Evolutionary conservation across 192 early-diverging fungal species (phyloP).

Genomic region (Paraglomus brasilianum): DNA sequence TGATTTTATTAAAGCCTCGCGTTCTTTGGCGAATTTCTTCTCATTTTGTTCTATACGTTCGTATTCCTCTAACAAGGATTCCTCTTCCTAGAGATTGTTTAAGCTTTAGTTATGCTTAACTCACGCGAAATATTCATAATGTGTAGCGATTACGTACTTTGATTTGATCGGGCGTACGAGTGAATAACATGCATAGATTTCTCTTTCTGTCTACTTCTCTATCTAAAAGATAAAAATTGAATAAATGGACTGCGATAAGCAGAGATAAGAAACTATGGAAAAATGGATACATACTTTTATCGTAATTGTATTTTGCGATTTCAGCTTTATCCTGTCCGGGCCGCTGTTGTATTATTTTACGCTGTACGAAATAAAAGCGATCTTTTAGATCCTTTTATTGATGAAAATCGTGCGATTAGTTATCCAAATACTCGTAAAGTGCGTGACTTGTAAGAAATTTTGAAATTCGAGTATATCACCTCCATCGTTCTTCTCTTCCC

Average conservation of each 20-base stretch:
- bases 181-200: slow-evolving; percentile 69
- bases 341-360: slow-evolving; percentile 63
- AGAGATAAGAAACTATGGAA: background rate
- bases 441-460: too few relatives aligned
- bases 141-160: slow-evolving; percentile 38
- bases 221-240: slow-evolving; percentile 51
- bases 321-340: background rate
- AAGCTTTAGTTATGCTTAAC: too few relatives aligned
- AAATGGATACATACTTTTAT: slow-evolving; percentile 11
- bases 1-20: slow-evolving; percentile 72
- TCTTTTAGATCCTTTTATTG: slow-evolving; percentile 79
- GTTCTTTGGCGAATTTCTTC: slow-evolving; percentile 70
- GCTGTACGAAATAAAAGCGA: slow-evolving; percentile 74
- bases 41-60: slow-evolving; percentile 82
- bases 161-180: slow-evolving; percentile 74
- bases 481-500: slow-evolving; percentile 48
- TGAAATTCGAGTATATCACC: too few relatives aligned
- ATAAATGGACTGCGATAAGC: slow-evolving; percentile 2
- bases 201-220: slow-evolving; percentile 82
- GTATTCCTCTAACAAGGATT: slow-evolving; percentile 74
- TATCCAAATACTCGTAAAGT: too few relatives aligned
- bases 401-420: slow-evolving; percentile 28
- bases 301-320: slow-evolving; percentile 6
- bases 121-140: too few relatives aligned
- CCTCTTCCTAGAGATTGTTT: slow-evolving; percentile 62